Evolutionary conservation across 2,329 filamentous ascomycete genomes (phyloP), one percentile per base, ranked within the genome.

Genomic region (Raffaelea albimanens): DNA sequence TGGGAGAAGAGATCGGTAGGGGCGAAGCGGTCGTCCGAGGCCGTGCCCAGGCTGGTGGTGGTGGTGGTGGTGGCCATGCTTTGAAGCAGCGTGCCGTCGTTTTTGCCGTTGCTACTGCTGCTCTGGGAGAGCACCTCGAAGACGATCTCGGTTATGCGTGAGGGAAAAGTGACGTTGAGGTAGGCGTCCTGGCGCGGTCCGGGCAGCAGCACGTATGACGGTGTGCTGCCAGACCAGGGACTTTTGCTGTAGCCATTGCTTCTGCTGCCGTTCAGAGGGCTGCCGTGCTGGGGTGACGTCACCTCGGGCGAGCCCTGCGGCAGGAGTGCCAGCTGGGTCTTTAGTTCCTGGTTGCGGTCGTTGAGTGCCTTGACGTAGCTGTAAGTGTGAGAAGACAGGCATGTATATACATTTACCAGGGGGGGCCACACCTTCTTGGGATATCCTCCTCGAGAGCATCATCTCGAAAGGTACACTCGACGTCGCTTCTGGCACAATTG

Each of bases 351-450:
- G 21, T 42, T 47, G 3, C 40, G 18, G 18, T 42, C 33, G 33
- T 47, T 42, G 10, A 47, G 31, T 2, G 45, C 45, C 10, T 43
- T 47, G 29, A 47, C 40, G 22, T 47, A 47, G 20, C 45, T 47
- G 14, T 5, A 20, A 20, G 14, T 14, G n/a, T n/a, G 22, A 16
- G 14, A 42, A 19, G 8, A 3, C 10, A 19, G 18, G 18, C 14
- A 29, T 29, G 7, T 13, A 29, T 7, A 29, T 29, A 13, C 18
- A 5, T 11, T 11, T 10, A 19, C 38, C 19, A 3, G 38, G n/a
- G 4, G 5, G 38, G 34, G n/a, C 38, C 14, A 20, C 7, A 47
- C 45, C 45, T 47, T 36, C 45, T 33, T 3, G 45, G 45, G 14
- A 47, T 47, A 13, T 47, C 45, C 13, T 47, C 45, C 16, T 43